Conservation (phyloP, 1,284 basidiomycete genomes). For the Gymnopus androsaceus region DNA sequence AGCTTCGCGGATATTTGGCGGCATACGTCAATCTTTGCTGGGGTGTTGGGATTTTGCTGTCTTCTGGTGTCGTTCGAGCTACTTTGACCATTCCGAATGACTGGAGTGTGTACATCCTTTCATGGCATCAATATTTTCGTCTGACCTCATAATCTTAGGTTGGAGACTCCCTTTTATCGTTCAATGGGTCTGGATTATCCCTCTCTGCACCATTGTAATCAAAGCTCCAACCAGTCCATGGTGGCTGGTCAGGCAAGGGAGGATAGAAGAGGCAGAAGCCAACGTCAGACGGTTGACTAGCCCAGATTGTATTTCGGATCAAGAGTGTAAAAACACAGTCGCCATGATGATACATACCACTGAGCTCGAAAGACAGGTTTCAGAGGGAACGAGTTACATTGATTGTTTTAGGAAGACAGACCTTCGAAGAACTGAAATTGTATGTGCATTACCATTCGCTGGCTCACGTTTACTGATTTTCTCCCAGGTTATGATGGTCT, state of each 20-base stretch:
- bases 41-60: slow-evolving; percentile 40
- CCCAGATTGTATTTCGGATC: slow-evolving; percentile 23
- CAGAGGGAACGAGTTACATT: slow-evolving; percentile 34
- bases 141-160: slow-evolving; percentile 9
- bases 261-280: slow-evolving; percentile 38
- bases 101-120: slow-evolving; percentile 17
- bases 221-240: slow-evolving; percentile 32
- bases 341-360: slow-evolving; percentile 44
- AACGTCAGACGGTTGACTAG: slow-evolving; percentile 32
- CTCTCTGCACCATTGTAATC: slow-evolving; percentile 26
- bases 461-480: too few species aligned
- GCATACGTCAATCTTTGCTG: slow-evolving; percentile 49
- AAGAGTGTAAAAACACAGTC: slow-evolving; percentile 38
- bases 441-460: too few species aligned
- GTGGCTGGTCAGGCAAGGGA: slow-evolving; percentile 45
- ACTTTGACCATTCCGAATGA: slow-evolving; percentile 19
- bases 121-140: not conserved
- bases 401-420: slow-evolving; percentile 42
- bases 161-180: slow-evolving; percentile 26
- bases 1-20: slow-evolving; percentile 44
- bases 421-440: slow-evolving; percentile 42
- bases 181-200: slow-evolving; percentile 27
- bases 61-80: slow-evolving; percentile 41
- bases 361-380: slow-evolving; percentile 35
- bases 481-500: slow-evolving; percentile 31